Evolutionary conservation across 1,284 basidiomycete genomes (phyloP), one percentile per base, ranked within the genome.

Genomic region (Papiliotrema fonsecae): DNA sequence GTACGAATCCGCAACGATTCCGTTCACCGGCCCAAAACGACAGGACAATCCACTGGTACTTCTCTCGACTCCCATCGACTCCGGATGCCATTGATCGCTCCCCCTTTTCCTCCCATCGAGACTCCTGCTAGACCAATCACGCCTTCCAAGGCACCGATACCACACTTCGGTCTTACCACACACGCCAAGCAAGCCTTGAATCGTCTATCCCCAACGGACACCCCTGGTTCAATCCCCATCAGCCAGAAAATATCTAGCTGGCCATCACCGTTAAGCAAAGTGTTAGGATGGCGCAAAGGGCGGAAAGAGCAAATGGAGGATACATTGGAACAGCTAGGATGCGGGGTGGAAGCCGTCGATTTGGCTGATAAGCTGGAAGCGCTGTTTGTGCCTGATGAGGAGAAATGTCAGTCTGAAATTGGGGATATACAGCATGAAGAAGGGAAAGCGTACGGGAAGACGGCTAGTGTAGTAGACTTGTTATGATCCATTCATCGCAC

Each of bases 261-360:
- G 61, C 59, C 55, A 25, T 40, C 51, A 3, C 56, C 45, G 0
- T 43, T 52, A 22, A 61, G 48, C 36, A 55, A 49, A 34, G 56
- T 63, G 2, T 49, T 60, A 1, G 60, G 57, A 7, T 65, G 65
- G 65, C 51, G 52, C 26, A 62, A 56, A 36, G 65, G 63, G 2
- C 47, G 61, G 38, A 64, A 56, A 39, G 63, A 67, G 35, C 44
- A 51, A 25, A 64, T 65, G 61, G 65, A 64, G 43, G 65, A 67
- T 49, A 55, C 51, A 25, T 27, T 67, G 37, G 62, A n/a, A n/a
- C n/a, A n/a, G n/a, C n/a, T n/a, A n/a, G n/a, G n/a, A n/a, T n/a
- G n/a, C n/a, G n/a, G n/a, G n/a, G n/a, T n/a, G n/a, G 6, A 35
- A 16, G 34, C 34, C 9, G 30, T 31, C 10, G 30, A 16, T 31